These are phyloP conservation scores for Nakaseomyces sp. DNA, from an alignment of 1,139 yeast genomes.

Conservation along the genomic window DNA sequence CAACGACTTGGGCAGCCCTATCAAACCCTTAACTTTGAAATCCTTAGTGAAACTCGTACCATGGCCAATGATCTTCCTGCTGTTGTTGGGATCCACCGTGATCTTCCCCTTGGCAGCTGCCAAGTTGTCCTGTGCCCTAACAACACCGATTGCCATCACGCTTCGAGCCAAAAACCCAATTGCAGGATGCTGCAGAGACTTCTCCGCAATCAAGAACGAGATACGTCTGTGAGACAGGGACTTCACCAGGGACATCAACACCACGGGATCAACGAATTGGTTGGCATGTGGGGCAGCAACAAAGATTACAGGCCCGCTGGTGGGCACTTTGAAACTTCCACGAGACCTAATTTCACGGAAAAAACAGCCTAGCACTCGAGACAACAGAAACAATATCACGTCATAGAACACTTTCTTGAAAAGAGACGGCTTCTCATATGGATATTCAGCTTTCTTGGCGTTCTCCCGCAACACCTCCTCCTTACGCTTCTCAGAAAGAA, in stretches of 20 bases:
- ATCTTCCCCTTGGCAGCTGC: conserved; percentile 53
- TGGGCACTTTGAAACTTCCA: conserved; percentile 82
- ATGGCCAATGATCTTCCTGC: conserved; percentile 48
- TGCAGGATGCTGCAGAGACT: conserved; percentile 56
- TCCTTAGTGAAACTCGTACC: conserved; percentile 63
- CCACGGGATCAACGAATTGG: conserved; percentile 88
- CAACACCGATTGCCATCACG: conserved; percentile 81
- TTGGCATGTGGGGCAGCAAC: conserved; percentile 98
- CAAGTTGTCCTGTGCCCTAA: conserved; percentile 81
- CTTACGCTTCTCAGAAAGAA: conserved; percentile 2
- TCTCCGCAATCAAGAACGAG: conserved; percentile 81
- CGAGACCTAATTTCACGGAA: conserved; percentile 85
- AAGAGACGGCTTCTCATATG: conserved; percentile 29
- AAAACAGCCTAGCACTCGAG: conserved; percentile 46
- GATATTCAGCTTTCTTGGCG: conserved; percentile 7
- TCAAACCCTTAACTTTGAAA: conserved; percentile 56
- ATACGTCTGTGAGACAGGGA: conserved; percentile 64
- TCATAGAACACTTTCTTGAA: conserved; percentile 40
- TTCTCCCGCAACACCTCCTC: neutral
- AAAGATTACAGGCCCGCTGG: conserved; percentile 72
- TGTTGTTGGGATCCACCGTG: conserved; percentile 39
- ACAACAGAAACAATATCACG: conserved; percentile 41
- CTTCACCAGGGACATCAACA: conserved; percentile 74
- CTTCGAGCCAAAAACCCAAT: conserved; percentile 71
- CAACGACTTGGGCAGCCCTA: conserved; percentile 70